Evolutionary conservation across 768 basidiomycete species (phyloP), one percentile per base, ranked within the genome.

Genomic region (Coprinopsis strossmayeri): DNA sequence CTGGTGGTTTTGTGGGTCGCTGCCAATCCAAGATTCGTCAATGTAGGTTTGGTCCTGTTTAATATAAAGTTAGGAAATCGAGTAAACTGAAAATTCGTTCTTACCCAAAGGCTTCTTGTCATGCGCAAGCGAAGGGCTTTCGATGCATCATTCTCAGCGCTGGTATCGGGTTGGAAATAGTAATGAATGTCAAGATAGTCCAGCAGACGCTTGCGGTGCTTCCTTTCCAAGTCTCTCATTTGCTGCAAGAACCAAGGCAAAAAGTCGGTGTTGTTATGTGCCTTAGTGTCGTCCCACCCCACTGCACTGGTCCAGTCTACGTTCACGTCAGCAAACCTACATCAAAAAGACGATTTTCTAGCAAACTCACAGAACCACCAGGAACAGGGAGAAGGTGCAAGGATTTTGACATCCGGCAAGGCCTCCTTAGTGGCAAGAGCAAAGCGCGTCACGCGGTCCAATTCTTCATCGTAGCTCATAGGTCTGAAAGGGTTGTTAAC

Each of bases 111-210:
- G 48, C 72, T 72, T n/a, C 76, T 69, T 21, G 75, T 73, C 63
- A 68, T 66, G 35, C 77, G 65, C 45, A 79, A 59, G 7, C 76
- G 64, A 32, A 77, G 61, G 17, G 77, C 76, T 56, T 76, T 73
- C 3, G 76, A 72, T 24, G 72, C 68, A 35, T 55, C 74, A 55
- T 78, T 71, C 53, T 75, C 73, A n/a, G 74, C 71, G 49, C 73
- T 77, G 5, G 74, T 75, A 53, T 78, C 76, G 10, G 74, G 54
- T 45, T 67, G 66, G 68, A 69, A 78, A 63, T 79, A 79, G 55
- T 77, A 79, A 51, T 79, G 77, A 49, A 79, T 70, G 55, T 77
- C 77, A 45, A 79, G 70, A 58, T 70, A 76, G 57, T 79, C 77
- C n/a, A 79, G 60, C 20, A 77, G 61, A 11, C 76, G 63, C 53